Percentiles rank a stretch among this genome's conserved stretches.
phyloP scores from a whole-genome alignment of 73 alveolate genomes.

The Symbiodinium natans region DNA sequence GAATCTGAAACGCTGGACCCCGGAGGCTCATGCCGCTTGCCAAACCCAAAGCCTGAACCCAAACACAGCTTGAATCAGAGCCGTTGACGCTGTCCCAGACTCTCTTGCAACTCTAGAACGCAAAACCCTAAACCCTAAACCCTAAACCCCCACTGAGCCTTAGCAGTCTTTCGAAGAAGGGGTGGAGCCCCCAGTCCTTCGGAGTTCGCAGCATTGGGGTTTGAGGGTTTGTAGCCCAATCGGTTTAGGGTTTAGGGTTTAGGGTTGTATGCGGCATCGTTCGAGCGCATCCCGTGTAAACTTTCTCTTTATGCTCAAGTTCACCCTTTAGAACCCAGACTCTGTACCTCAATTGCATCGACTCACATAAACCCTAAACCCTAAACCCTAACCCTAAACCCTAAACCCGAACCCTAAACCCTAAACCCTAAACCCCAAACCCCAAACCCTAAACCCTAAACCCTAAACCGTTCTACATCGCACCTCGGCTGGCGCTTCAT shows the following conservation, averaged over 20 bases:
- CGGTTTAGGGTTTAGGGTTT: not conserved
- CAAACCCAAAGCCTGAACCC: too few relatives aligned
- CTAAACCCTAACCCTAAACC: not conserved
- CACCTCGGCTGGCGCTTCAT: conserved; percentile 54
- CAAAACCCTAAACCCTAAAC: not conserved
- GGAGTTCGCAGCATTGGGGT: not conserved
- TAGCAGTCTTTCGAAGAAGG: conserved; percentile 89
- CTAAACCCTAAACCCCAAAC: not conserved
- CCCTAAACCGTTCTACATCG: not conserved
- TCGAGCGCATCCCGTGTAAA: too few relatives aligned
- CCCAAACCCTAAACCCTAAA: not conserved
- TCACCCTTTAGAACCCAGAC: too few relatives aligned
- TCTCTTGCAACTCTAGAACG: not conserved
- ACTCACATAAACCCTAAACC: not conserved
- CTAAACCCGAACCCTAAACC: not conserved
- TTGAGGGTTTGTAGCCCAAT: not conserved
- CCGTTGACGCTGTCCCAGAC: too few relatives aligned
- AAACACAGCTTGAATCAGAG: too few relatives aligned
- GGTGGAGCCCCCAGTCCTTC: conserved; percentile 83
- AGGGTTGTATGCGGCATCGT: too few relatives aligned
- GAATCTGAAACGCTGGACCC: too few relatives aligned
- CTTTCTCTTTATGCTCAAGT: too few relatives aligned
- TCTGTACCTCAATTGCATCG: too few relatives aligned
- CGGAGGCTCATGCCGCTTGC: too few relatives aligned
- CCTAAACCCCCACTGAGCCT: not conserved